Evolutionary conservation across 345 rosid genomes (phyloP).

Genomic region (Rhodamnia rubescens): DNA sequence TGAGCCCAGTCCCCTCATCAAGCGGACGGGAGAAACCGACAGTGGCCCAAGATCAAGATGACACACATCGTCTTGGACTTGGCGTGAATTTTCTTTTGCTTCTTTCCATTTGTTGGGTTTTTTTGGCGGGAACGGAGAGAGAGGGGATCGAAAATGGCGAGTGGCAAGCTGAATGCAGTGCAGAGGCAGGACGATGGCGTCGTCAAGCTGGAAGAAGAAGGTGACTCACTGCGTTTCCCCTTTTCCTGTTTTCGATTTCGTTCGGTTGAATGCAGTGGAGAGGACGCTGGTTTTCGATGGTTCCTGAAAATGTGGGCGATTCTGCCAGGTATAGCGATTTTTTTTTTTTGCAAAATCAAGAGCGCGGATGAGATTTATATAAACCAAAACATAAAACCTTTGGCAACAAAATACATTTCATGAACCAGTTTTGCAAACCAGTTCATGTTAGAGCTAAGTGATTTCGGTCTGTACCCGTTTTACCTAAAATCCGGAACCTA

Average conservation of each 20-base stretch:
- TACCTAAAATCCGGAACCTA: too few species aligned
- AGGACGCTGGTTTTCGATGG: neutral
- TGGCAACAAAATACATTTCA: too few species aligned
- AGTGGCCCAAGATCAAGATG: neutral
- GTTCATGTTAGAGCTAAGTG: too few species aligned
- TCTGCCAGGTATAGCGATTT: neutral
- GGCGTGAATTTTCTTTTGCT: neutral
- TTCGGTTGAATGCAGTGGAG: neutral
- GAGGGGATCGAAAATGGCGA: neutral
- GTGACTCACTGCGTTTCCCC: neutral
- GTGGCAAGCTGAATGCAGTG: neutral
- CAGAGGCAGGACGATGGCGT: neutral
- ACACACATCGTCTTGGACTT: neutral
- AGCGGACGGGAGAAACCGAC: too few species aligned
- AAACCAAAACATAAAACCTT: too few species aligned
- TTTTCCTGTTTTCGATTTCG: neutral
- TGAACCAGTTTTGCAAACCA: too few species aligned
- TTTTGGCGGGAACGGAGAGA: neutral
- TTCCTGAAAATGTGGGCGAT: neutral
- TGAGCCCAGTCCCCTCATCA: neutral
- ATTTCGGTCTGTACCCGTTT: too few species aligned
- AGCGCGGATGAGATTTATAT: neutral
- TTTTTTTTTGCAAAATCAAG: neutral
- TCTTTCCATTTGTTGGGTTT: neutral
- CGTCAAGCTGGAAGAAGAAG: slow-evolving; percentile 6